Percentiles rank a stretch among this genome's conserved stretches.
Evolutionary conservation across 768 basidiomycete genomes (phyloP).

Genomic region (Hygrocybe punicea): DNA sequence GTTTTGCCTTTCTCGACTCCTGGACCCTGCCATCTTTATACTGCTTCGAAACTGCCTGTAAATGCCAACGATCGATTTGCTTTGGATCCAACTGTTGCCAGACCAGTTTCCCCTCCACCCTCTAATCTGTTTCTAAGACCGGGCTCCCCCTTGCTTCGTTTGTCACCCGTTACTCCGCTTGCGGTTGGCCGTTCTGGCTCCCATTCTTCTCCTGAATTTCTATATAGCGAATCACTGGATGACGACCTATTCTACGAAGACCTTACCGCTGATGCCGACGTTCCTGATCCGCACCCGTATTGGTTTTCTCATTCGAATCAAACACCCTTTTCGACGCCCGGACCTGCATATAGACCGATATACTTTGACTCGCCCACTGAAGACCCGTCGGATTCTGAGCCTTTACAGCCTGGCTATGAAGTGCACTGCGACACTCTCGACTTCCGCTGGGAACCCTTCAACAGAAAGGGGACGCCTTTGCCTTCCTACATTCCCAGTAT

Average conservation of each 20-base stretch:
- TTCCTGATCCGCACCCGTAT: background rate
- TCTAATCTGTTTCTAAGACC: too few relatives aligned
- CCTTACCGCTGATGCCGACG: background rate
- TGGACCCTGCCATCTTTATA: conserved; percentile 15
- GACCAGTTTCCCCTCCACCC: too few relatives aligned
- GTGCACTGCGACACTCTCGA: conserved; percentile 44
- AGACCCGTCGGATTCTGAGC: conserved; percentile 41
- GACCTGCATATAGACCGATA: conserved; percentile 40
- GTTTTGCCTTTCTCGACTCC: conserved; percentile 27
- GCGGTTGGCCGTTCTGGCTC: too few relatives aligned
- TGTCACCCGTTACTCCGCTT: too few relatives aligned
- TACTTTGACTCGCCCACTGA: conserved; percentile 55
- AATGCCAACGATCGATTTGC: too few relatives aligned
- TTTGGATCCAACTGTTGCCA: too few relatives aligned
- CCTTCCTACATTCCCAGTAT: too few relatives aligned
- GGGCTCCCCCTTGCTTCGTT: too few relatives aligned
- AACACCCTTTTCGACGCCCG: conserved; percentile 45
- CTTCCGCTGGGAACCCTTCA: conserved; percentile 58
- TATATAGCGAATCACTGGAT: too few relatives aligned
- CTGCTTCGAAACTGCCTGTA: background rate
- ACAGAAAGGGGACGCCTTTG: conserved; percentile 18
- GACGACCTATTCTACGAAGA: background rate
- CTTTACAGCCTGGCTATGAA: conserved; percentile 33
- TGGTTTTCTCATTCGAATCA: background rate
- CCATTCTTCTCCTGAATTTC: too few relatives aligned